phyloP scores from a whole-genome alignment of 192 early-diverging fungal species.

The Backusella australiensis region DNA sequence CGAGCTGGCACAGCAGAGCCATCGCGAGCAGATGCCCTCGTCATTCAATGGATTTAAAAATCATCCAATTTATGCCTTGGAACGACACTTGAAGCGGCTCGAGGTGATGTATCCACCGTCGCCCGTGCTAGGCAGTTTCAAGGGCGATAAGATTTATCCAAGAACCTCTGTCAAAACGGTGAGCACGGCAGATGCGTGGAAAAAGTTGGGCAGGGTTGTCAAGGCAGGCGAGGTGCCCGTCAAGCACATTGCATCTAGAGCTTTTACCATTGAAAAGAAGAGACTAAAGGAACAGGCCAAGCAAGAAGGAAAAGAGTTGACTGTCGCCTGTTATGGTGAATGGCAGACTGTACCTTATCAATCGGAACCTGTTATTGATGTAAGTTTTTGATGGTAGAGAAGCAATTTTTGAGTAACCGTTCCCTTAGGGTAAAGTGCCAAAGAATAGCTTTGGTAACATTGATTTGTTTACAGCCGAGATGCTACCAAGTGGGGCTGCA shows the following conservation, averaged over 20 bases:
- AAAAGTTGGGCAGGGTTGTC: constrained; percentile 57
- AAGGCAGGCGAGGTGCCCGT: constrained; percentile 38
- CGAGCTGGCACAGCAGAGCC: constrained; percentile 1
- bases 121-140: constrained; percentile 73
- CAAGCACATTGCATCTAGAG: constrained; percentile 44
- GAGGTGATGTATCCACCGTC: constrained; percentile 72
- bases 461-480: constrained; percentile 78
- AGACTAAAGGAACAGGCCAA: constrained; percentile 35
- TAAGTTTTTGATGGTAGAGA: constrained; percentile 23
- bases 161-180: constrained; percentile 66
- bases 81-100: constrained; percentile 78
- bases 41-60: constrained; percentile 76
- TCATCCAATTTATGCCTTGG: constrained; percentile 82
- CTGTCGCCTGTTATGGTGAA: constrained; percentile 67
- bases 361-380: constrained; percentile 61
- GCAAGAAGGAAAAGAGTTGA: constrained; percentile 26
- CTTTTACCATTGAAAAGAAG: constrained; percentile 43
- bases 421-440: constrained; percentile 69
- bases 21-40: constrained; percentile 72
- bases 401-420: no score
- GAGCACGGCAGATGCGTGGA: constrained; percentile 60
- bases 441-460: constrained; percentile 81
- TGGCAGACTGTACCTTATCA: constrained; percentile 83
- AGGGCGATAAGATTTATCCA: constrained; percentile 79
- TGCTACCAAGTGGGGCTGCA: constrained; percentile 80